Percentiles rank a stretch among this genome's conserved stretches.
Conservation (phyloP, 129 eudicot genomes). For the Solidago caesia region DNA sequence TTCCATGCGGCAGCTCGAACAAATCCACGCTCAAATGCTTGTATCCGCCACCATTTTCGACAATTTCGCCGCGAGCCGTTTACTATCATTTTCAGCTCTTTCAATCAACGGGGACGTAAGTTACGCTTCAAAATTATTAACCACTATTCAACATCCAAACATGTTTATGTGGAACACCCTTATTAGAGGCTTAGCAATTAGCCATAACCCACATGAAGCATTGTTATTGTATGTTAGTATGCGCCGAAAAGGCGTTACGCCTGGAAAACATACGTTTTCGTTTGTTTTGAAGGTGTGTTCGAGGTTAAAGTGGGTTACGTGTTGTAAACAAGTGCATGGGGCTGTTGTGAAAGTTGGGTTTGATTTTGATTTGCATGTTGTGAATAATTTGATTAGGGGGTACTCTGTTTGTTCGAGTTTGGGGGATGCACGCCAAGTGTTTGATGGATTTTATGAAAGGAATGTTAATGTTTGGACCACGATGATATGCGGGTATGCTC, state of each 20-base stretch:
- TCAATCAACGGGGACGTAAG: constrained; percentile 48
- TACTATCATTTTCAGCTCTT: constrained; percentile 67
- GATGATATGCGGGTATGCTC: constrained; percentile 78
- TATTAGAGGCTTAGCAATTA: constrained; percentile 65
- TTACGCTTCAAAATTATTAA: constrained; percentile 55
- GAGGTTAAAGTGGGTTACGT: constrained; percentile 22
- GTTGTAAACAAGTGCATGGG: constrained; percentile 52
- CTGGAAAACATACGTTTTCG: constrained; percentile 76
- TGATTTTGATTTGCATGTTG: constrained; percentile 64
- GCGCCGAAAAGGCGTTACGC: constrained; percentile 48
- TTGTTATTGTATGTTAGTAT: constrained; percentile 43
- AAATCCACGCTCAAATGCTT: constrained; percentile 83
- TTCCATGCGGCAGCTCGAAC: constrained; percentile 64
- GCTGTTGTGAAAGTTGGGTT: constrained; percentile 56
- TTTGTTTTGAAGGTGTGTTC: constrained; percentile 75
- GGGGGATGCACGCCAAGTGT: constrained; percentile 57
- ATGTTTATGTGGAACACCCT: constrained; percentile 87
- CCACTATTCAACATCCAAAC: constrained; percentile 45
- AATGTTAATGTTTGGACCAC: constrained; percentile 76
- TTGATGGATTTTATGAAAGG: constrained; percentile 53
- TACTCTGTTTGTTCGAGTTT: constrained; percentile 47
- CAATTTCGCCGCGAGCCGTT: constrained; percentile 74
- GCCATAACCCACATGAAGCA: constrained; percentile 44
- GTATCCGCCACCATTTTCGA: constrained; percentile 65
- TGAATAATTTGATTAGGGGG: constrained; percentile 55